These are phyloP conservation scores for Cytospora paraplurivora DNA, from an alignment of 2,329 filamentous ascomycete species.

Conservation along the genomic window DNA sequence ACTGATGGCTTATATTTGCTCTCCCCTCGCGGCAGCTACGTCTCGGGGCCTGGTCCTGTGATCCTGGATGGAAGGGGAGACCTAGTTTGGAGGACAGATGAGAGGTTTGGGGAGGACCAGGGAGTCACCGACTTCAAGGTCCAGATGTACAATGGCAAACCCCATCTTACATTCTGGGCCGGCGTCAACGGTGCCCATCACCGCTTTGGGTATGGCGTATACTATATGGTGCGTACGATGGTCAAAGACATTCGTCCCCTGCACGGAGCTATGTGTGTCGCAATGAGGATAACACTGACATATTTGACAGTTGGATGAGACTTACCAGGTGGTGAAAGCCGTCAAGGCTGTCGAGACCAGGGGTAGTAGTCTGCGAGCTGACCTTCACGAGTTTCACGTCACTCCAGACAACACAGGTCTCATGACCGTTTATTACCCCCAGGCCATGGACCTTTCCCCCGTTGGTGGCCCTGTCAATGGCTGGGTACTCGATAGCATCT, in stretches of 20 bases:
- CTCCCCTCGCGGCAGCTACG: constrained; percentile 28
- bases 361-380: constrained; percentile 36
- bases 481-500: constrained; percentile 41
- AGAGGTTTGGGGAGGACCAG: constrained; percentile 30
- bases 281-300: not conserved
- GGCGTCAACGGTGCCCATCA: constrained; percentile 20
- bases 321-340: constrained; percentile 29
- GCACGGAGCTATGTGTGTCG: too few species aligned
- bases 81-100: constrained; percentile 34
- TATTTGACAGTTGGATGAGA: constrained; percentile 19
- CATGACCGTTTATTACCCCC: constrained; percentile 45
- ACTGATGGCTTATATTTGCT: constrained; percentile 28
- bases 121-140: constrained; percentile 31
- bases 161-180: constrained; percentile 43
- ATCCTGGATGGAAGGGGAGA: constrained; percentile 34
- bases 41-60: constrained; percentile 30
- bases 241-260: not conserved
- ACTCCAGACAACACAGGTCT: constrained; percentile 45
- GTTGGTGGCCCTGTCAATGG: constrained; percentile 38
- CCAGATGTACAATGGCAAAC: constrained; percentile 37
- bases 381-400: constrained; percentile 49
- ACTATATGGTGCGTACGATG: constrained; percentile 22
- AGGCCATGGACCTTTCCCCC: constrained; percentile 36
- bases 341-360: constrained; percentile 33
- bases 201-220: constrained; percentile 24